These are phyloP conservation scores for Penicillium crustosum DNA, from an alignment of 2,329 filamentous ascomycete species.

Conservation along the genomic window DNA sequence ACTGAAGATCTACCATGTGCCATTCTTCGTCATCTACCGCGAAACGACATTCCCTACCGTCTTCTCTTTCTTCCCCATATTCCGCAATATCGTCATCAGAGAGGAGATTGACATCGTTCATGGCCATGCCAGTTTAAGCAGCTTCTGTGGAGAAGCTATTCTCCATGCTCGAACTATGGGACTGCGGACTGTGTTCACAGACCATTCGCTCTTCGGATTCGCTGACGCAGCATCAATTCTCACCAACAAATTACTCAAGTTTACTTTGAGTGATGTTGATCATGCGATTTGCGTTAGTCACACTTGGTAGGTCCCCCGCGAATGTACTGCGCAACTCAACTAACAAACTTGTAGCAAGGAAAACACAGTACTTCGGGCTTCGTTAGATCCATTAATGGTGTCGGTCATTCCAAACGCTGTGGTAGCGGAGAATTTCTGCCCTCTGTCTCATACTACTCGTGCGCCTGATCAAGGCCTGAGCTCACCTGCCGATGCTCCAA, in stretches of 20 bases:
- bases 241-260: constrained; percentile 96
- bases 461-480: constrained; percentile 28
- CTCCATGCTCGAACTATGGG: constrained; percentile 96
- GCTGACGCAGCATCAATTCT: constrained; percentile 94
- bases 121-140: constrained; percentile 92
- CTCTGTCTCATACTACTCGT: constrained; percentile 56
- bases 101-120: constrained; percentile 97
- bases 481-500: constrained; percentile 39
- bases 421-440: constrained; percentile 92
- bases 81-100: constrained; percentile 91
- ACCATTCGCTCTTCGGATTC: constrained; percentile 96
- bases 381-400: constrained; percentile 92
- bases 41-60: constrained; percentile 92
- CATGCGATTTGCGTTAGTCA: constrained; percentile 98
- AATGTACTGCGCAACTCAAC: not conserved
- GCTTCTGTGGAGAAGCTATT: constrained; percentile 90
- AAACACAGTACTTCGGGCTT: constrained; percentile 92
- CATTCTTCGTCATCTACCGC: constrained; percentile 93
- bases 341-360: constrained; percentile 68
- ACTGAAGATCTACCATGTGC: constrained; percentile 96
- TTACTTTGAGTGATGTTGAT: constrained; percentile 92
- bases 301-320: constrained; percentile 68
- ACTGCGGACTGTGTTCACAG: constrained; percentile 90
- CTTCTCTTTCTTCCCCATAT: constrained; percentile 98
- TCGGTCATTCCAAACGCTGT: constrained; percentile 98